Percentiles rank a stretch among this genome's conserved stretches.
These are phyloP conservation scores for Hanseniaspora occidentalis DNA, from an alignment of 805 yeast species.

Conservation along the genomic window DNA sequence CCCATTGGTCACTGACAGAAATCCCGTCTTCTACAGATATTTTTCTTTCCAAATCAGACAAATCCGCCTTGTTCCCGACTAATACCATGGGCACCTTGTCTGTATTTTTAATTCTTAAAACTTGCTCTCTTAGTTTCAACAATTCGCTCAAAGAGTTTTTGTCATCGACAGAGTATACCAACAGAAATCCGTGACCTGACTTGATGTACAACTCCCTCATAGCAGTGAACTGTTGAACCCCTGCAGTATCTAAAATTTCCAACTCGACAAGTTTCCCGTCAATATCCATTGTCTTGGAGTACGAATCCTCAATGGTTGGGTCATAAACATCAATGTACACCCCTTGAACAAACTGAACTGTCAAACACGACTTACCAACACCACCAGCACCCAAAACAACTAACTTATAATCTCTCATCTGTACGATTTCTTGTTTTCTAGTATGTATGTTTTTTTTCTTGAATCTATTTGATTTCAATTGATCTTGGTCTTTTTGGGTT, in stretches of 20 bases:
- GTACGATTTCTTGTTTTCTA: not conserved
- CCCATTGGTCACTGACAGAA: conserved; percentile 75
- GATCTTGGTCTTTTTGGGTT: too few relatives aligned
- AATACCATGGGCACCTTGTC: conserved; percentile 74
- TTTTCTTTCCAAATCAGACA: conserved; percentile 53
- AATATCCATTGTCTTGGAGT: conserved; percentile 75
- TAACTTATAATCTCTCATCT: conserved; percentile 61
- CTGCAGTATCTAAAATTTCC: conserved; percentile 87
- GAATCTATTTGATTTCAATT: not conserved
- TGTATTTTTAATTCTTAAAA: conserved; percentile 59
- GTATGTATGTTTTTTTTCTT: not conserved
- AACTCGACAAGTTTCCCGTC: conserved; percentile 80
- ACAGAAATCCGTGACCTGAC: conserved; percentile 79
- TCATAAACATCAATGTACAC: conserved; percentile 85
- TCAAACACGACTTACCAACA: conserved; percentile 88
- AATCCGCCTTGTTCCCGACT: conserved; percentile 85
- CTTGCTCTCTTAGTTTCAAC: conserved; percentile 70
- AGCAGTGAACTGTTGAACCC: conserved; percentile 90
- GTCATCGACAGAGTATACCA: conserved; percentile 77
- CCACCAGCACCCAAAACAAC: conserved; percentile 96
- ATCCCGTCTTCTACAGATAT: conserved; percentile 74
- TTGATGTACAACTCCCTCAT: conserved; percentile 85
- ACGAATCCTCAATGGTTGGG: conserved; percentile 95
- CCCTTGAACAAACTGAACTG: conserved; percentile 87
- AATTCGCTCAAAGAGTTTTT: conserved; percentile 67